Base-by-base conservation (phyloP, 768 basidiomycete species). In the Mycena capillaripes region DNA sequence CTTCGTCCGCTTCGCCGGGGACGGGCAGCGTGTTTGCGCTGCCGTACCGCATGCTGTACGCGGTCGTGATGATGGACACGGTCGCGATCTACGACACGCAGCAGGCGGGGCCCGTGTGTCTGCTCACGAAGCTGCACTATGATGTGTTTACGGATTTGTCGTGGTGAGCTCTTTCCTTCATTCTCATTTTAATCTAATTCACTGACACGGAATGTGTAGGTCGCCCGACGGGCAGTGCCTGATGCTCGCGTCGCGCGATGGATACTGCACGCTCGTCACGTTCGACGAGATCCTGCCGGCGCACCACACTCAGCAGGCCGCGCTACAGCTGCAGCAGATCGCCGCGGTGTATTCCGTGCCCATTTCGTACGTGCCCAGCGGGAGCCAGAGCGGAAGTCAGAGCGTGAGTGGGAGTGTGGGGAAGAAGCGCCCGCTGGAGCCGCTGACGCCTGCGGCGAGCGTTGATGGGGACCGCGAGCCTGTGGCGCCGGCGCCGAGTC, bases 71-170 rank as follows among this genome's bases (percentile, higher is more conserved):
- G 25, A 98, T 97, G 91, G 98, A 99, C 81, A 92, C 95, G 0
- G 91, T 99, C 52, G 89, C 94, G 30, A 92, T 99, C 60, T 97
- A 99, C 79, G 98, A 99, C 80, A 99, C 97, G 4, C 98, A 99
- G 83, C 97, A 99, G 84, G 89, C 95, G 1, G 90, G 93, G 4
- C 98, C 98, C 0, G 88, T 98, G 61, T 96, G 96, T 77, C 84
- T 99, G 76, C 89, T 99, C 74, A 95, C 94, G 32, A 97, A 97
- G 78, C 83, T 99, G 72, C 98, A 99, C 82, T 99, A 98, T 80
- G 96, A 97, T 73, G 96, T 97, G 77, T 99, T 98, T 79, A 99
- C 98, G 8, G 98, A 99, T 83, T 87, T 98, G 82, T 91, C 93
- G 46, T 99, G 98, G 98, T 98, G 77, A 52, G 95, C n/a, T 56